Evolutionary conservation across 2,329 filamentous ascomycete species (phyloP), one percentile per base, ranked within the genome.

Genomic region (Amphichorda felina): DNA sequence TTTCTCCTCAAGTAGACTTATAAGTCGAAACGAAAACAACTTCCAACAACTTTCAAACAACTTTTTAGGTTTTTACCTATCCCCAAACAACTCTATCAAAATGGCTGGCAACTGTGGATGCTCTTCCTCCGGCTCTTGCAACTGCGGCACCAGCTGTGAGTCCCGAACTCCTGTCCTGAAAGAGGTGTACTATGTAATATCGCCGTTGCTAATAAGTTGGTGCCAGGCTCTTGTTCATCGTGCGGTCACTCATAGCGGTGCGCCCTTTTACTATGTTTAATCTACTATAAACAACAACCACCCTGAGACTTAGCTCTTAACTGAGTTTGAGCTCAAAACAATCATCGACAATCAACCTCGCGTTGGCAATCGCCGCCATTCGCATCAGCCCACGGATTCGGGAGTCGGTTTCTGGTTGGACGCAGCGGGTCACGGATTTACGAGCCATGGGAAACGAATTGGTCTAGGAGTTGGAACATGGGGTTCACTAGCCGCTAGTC

Each of bases 101-200:
- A 58, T 58, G 55, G 45, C 53, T 51, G 53, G 48, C 42, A 43
- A 57, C 48, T 57, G 55, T 43, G 55, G 53, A 43, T 57, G 55
- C 49, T 55, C 52, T 43, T 50, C 53, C 44, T 41, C 49, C 40
- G 47, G 50, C 41, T 40, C 47, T 40, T 57, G 55, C 51, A 54
- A 49, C 50, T 57, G 55, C 43, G 55, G 55, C 51, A 49, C 54
- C 39, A 48, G 47, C 49, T 57, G 55, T 57, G 45, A 33, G 55
- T 50, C 27, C 11, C 21, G 19, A 13, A n/a, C 15, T 14, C 6
- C 15, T n/a, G 5, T 25, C 15, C n/a, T 17, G 14, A 17, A 27
- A 4, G 24, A 19, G 28, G 8, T n/a, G 28, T 24, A 8, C n/a
- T 5, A 8, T 10, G 14, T 14, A 17, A 15, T n/a, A n/a, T n/a